A percentile compares a stretch with the other conserved stretches of the same genome.
phyloP scores from a whole-genome alignment of 768 basidiomycete genomes.

The Tulasnella sp. region DNA sequence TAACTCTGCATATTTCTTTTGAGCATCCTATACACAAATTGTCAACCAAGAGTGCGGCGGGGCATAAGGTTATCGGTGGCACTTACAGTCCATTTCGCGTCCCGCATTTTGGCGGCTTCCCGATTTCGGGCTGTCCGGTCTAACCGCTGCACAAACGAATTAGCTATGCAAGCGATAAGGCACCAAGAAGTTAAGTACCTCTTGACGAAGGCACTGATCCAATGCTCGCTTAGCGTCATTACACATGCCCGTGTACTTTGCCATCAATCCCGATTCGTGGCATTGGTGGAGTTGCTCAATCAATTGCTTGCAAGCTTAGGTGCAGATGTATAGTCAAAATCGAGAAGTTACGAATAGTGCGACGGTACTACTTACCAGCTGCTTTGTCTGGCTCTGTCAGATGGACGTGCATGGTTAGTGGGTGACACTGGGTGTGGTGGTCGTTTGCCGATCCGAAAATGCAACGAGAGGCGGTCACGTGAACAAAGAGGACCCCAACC shows the following conservation, averaged over 20 bases:
- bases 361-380: conserved; percentile 22
- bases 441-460: conserved; percentile 16
- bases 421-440: background rate
- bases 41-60: background rate
- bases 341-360: background rate
- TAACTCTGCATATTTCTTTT: conserved; percentile 29
- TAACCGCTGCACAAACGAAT: conserved; percentile 8
- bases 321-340: background rate
- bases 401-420: conserved; percentile 34
- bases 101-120: conserved; percentile 22
- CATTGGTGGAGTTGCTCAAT: conserved; percentile 36
- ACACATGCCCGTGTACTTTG: conserved; percentile 34
- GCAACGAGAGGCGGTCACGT: background rate
- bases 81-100: conserved; percentile 19
- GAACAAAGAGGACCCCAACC: background rate
- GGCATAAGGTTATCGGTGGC: background rate
- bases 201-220: conserved; percentile 34
- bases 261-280: conserved; percentile 35
- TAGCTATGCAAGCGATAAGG: background rate
- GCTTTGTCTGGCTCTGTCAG: conserved; percentile 31
- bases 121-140: conserved; percentile 32
- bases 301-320: conserved; percentile 35
- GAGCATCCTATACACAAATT: conserved; percentile 9
- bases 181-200: conserved; percentile 20
- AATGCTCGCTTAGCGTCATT: conserved; percentile 32